Conservation (phyloP, 176 grass and related monocot species). For the Typha latifolia region DNA sequence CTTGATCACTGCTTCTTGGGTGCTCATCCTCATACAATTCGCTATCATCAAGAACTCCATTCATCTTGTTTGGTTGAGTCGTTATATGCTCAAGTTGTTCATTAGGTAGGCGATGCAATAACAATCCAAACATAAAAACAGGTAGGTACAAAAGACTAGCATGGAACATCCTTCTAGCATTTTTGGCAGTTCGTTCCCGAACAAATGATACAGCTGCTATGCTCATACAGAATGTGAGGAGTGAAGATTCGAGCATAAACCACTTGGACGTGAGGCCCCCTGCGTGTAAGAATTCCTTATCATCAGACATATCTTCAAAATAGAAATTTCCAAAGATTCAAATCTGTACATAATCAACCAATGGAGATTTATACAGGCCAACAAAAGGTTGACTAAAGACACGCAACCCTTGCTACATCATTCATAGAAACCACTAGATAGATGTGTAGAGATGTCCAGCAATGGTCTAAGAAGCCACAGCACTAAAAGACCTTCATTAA, state of each 20-base stretch:
- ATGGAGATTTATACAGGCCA: constrained; percentile 2
- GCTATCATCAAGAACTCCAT: constrained; percentile 22
- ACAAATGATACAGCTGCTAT: constrained; percentile 60
- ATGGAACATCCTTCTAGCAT: constrained; percentile 86
- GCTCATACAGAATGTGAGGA: constrained; percentile 58
- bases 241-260: constrained; percentile 81
- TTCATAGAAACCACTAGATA: too few species aligned
- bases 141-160: constrained; percentile 89
- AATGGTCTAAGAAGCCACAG: too few species aligned
- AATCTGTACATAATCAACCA: neutral
- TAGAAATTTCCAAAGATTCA: constrained; percentile 3
- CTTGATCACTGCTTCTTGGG: constrained; percentile 8
- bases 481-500: too few species aligned
- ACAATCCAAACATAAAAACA: constrained; percentile 81
- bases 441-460: too few species aligned
- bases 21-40: constrained; percentile 34
- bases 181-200: constrained; percentile 44
- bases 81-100: constrained; percentile 31
- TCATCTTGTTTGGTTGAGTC: constrained; percentile 12
- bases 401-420: too few species aligned
- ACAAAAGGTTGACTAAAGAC: neutral
- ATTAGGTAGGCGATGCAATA: constrained; percentile 61
- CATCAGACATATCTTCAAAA: constrained; percentile 8
- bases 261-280: constrained; percentile 84
- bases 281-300: constrained; percentile 20